phyloP scores from a whole-genome alignment of 805 yeast genomes.

The Sugiyamaella qingdaonensis region DNA sequence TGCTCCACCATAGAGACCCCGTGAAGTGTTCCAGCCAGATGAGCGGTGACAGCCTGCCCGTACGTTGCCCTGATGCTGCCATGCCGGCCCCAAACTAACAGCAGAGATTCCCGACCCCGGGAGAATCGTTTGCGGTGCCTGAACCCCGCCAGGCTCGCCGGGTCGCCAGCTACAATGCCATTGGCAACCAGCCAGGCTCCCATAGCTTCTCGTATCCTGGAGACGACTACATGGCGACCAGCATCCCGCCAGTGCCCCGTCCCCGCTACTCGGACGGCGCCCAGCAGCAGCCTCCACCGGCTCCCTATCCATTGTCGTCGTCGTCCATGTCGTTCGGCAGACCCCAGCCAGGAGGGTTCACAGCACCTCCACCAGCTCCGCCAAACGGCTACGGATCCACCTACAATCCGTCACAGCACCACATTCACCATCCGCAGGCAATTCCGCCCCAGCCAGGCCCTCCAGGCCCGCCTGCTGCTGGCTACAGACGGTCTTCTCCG shows the following conservation, averaged over 20 bases:
- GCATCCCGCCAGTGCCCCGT: slow-evolving; percentile 11
- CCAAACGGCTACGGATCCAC: neutral
- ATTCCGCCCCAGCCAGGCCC: neutral
- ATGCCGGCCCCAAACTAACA: neutral
- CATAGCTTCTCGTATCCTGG: slow-evolving; percentile 12
- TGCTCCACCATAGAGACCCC: too few relatives aligned
- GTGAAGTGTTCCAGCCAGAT: neutral
- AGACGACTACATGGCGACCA: slow-evolving; percentile 4
- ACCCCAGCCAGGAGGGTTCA: slow-evolving; percentile 3
- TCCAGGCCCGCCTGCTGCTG: neutral
- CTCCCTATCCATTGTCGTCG: slow-evolving; percentile 3
- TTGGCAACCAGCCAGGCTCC: slow-evolving; percentile 7
- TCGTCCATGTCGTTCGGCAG: neutral
- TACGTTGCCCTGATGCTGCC: neutral
- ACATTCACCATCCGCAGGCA: neutral
- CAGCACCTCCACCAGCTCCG: slow-evolving; percentile 4
- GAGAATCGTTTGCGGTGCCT: slow-evolving; percentile 20
- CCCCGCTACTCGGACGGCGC: slow-evolving; percentile 3
- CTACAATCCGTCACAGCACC: slow-evolving; percentile 2
- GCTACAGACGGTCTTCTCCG: neutral
- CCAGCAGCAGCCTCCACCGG: slow-evolving; percentile 8
- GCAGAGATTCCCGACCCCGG: slow-evolving; percentile 22
- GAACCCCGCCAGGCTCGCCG: neutral
- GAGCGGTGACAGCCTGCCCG: slow-evolving; percentile 2
- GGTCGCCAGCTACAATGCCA: slow-evolving; percentile 4